A percentile compares a stretch with the other conserved stretches of the same genome.
These are phyloP conservation scores for Volvariella volvacea DNA, from an alignment of 1,284 basidiomycete genomes.

Conservation along the genomic window DNA sequence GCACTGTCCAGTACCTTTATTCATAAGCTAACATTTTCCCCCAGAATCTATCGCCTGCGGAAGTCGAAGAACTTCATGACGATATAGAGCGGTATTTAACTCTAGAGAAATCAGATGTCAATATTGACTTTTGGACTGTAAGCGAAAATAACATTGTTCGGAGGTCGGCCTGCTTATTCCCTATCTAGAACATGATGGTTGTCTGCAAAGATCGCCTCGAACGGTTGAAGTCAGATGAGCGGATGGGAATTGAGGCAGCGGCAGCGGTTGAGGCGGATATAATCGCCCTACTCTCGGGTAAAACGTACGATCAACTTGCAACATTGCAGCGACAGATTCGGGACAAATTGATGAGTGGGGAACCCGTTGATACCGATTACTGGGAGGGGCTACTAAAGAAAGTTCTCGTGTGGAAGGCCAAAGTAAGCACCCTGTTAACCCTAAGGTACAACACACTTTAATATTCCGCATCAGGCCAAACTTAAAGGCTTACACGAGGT, in stretches of 20 bases:
- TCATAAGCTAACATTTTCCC: conserved; percentile 9
- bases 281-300: conserved; percentile 65
- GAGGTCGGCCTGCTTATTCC: not conserved
- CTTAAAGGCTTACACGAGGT: conserved; percentile 91
- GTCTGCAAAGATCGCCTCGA: conserved; percentile 93
- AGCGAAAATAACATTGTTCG: conserved; percentile 20
- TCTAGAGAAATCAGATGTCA: conserved; percentile 79
- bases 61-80: conserved; percentile 89
- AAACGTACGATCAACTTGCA: conserved; percentile 79
- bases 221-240: conserved; percentile 54
- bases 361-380: conserved; percentile 96
- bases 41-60: conserved; percentile 80
- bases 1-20: conserved; percentile 20
- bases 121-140: conserved; percentile 97
- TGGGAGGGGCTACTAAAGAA: conserved; percentile 94
- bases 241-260: conserved; percentile 57
- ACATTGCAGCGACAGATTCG: conserved; percentile 84
- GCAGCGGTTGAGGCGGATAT: conserved; percentile 81
- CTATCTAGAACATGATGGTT: conserved; percentile 85
- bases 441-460: conserved; percentile 6
- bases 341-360: conserved; percentile 82
- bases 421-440: conserved; percentile 41
- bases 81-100: conserved; percentile 92
- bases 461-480: conserved; percentile 58
- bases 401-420: conserved; percentile 97